These are phyloP conservation scores for Kitagawia praeruptora DNA, from an alignment of 129 eudicot genomes.

Conservation along the genomic window DNA sequence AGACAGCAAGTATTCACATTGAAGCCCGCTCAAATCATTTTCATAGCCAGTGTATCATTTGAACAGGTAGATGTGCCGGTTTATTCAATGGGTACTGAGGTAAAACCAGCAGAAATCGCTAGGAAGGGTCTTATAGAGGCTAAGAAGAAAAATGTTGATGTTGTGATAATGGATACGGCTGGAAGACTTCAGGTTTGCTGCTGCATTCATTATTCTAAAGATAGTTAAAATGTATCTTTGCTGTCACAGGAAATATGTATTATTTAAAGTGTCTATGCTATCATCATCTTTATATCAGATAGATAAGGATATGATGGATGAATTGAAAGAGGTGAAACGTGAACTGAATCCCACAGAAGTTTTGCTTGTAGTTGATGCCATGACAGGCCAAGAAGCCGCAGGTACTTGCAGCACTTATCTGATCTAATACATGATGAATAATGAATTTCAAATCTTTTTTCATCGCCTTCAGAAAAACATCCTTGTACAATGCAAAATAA, in stretches of 20 bases:
- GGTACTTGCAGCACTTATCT: slow-evolving; percentile 27
- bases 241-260: not conserved
- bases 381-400: slow-evolving; percentile 99
- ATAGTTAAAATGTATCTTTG: slow-evolving; percentile 5
- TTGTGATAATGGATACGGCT: slow-evolving; percentile 96
- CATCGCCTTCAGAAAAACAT: not conserved
- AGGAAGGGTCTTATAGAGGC: slow-evolving; percentile 84
- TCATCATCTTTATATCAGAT: slow-evolving; percentile 38
- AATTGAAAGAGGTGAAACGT: slow-evolving; percentile 77
- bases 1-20: not conserved
- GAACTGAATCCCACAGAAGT: slow-evolving; percentile 84
- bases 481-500: not conserved
- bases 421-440: not conserved
- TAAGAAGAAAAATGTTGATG: slow-evolving; percentile 77
- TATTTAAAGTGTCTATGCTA: not conserved
- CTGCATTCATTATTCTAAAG: slow-evolving; percentile 6
- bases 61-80: slow-evolving; percentile 94
- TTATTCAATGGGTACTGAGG: slow-evolving; percentile 80
- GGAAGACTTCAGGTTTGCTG: slow-evolving; percentile 89
- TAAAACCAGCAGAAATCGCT: slow-evolving; percentile 90
- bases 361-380: slow-evolving; percentile 97
- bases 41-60: slow-evolving; percentile 23
- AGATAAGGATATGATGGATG: slow-evolving; percentile 91
- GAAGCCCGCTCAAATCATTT: slow-evolving; percentile 13
- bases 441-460: not conserved